Conservation (phyloP, 805 yeast genomes). For the Candida andamanensis region DNA sequence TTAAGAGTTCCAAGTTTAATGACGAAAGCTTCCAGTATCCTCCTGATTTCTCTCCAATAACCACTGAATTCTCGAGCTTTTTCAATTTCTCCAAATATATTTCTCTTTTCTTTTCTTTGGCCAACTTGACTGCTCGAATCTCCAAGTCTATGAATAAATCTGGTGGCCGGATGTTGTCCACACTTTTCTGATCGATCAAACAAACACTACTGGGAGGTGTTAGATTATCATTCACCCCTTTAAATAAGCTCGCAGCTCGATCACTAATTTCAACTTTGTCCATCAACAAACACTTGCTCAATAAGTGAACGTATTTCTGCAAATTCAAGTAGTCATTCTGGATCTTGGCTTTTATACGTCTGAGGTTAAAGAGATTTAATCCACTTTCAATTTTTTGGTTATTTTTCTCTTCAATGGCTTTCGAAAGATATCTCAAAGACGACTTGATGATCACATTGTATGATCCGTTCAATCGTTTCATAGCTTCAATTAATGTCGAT, state of each 20-base stretch:
- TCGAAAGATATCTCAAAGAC: conserved; percentile 45
- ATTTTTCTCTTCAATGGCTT: conserved; percentile 42
- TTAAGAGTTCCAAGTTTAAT: conserved; percentile 45
- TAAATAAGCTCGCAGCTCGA: conserved; percentile 50
- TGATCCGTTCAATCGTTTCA: conserved; percentile 66
- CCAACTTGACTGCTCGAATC: conserved; percentile 53
- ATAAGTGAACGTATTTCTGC: conserved; percentile 39
- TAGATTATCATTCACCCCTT: conserved; percentile 22
- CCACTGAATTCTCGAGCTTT: conserved; percentile 36
- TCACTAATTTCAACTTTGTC: conserved; percentile 53
- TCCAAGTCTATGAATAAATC: conserved; percentile 54
- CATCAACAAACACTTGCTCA: conserved; percentile 51
- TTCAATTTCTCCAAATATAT: conserved; percentile 36
- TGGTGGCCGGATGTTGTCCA: conserved; percentile 54
- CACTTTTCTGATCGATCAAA: conserved; percentile 39
- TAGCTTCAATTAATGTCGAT: conserved; percentile 56
- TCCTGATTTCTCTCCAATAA: conserved; percentile 21
- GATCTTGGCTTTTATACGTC: conserved; percentile 53
- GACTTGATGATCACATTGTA: conserved; percentile 49
- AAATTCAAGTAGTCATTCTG: conserved; percentile 54
- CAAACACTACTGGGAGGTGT: conserved; percentile 40
- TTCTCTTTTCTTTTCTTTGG: conserved; percentile 55
- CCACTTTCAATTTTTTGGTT: conserved; percentile 64
- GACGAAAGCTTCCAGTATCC: conserved; percentile 56
- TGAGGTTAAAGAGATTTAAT: conserved; percentile 50